Percentiles rank a stretch among this genome's conserved stretches.
Conservation (phyloP, 2,329 filamentous ascomycete species). For the Sclerotinia glacialis region DNA sequence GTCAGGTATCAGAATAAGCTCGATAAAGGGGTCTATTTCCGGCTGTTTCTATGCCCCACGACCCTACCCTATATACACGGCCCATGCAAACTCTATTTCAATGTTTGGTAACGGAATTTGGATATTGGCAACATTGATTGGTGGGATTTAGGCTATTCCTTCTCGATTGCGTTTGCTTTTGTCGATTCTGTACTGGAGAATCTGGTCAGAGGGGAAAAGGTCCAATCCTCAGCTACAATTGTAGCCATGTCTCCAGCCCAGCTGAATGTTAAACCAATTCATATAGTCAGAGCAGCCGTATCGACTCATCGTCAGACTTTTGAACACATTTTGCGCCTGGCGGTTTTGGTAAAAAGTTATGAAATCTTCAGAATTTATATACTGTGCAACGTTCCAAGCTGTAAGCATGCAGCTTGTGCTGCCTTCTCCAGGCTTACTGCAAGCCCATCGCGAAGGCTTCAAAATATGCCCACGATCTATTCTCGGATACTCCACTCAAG, state of each 20-base stretch:
- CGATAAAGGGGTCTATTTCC: not conserved
- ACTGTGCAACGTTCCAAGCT: not conserved
- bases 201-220: not conserved
- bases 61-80: not conserved
- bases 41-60: not conserved
- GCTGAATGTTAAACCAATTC: constrained; percentile 7
- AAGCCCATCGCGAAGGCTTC: not conserved
- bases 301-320: not conserved
- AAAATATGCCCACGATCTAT: not conserved
- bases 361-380: too few species aligned
- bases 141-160: not conserved
- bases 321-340: not conserved
- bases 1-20: not conserved
- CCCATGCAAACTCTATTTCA: not conserved
- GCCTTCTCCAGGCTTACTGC: not conserved
- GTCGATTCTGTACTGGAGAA: not conserved
- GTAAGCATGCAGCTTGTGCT: constrained; percentile 1
- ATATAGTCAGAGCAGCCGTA: not conserved
- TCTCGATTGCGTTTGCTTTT: not conserved
- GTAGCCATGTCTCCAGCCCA: not conserved
- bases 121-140: not conserved
- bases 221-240: not conserved
- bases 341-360: not conserved
- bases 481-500: not conserved
- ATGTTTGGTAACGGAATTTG: not conserved